Conservation (phyloP, 2,329 filamentous ascomycete species). For the Monilinia laxa region DNA sequence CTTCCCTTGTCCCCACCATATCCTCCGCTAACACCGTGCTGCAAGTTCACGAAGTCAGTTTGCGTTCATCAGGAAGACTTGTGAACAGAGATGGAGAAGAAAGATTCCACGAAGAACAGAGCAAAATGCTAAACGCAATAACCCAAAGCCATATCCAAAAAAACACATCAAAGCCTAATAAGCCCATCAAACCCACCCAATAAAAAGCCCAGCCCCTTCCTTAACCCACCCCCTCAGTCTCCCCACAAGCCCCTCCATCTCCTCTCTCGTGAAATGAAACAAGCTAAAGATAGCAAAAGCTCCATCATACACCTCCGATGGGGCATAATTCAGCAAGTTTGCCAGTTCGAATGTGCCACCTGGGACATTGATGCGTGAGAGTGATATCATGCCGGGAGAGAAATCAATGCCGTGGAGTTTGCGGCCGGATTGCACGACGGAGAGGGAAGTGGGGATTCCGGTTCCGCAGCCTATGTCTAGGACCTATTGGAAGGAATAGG, state of each 20-base stretch:
- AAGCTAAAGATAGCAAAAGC: background rate
- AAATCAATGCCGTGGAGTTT: slow-evolving; percentile 3
- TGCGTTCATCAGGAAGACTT: background rate
- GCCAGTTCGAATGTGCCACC: background rate
- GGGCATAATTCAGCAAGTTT: background rate
- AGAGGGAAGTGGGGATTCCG: background rate
- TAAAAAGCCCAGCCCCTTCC: background rate
- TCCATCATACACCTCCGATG: background rate
- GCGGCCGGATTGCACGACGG: background rate
- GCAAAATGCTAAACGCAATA: background rate
- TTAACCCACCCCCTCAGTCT: background rate
- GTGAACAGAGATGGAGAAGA: background rate
- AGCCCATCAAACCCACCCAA: background rate
- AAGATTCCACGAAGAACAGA: background rate
- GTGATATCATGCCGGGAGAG: background rate
- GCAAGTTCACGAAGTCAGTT: background rate
- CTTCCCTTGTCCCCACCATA: background rate
- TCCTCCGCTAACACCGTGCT: background rate
- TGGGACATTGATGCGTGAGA: background rate
- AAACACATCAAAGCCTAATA: background rate
- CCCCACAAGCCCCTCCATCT: background rate
- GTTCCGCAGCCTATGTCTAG: background rate
- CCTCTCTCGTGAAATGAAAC: background rate
- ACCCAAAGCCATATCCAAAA: background rate
- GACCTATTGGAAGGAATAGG: background rate